Evolutionary conservation across 2,329 filamentous ascomycete species (phyloP).

Genomic region (Aspergillus fischeri): DNA sequence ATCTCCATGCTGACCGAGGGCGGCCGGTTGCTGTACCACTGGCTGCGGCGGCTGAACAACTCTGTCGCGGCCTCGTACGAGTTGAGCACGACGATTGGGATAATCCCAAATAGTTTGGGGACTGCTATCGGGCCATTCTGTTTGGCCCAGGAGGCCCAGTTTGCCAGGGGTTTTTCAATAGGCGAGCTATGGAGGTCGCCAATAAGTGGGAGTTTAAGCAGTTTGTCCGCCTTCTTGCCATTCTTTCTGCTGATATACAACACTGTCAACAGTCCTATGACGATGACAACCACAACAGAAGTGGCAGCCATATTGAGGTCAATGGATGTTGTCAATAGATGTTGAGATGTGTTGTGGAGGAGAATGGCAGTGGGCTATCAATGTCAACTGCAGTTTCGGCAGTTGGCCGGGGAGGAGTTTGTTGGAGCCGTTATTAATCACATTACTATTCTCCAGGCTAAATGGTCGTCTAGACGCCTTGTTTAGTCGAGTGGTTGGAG

Average conservation of each 20-base stretch:
- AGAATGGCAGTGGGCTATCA: no score
- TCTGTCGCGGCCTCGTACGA: conserved; percentile 35
- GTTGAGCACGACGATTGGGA: conserved; percentile 38
- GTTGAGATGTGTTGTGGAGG: no score
- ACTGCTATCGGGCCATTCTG: conserved; percentile 34
- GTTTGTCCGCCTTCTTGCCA: background rate
- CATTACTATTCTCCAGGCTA: no score
- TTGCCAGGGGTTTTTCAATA: conserved; percentile 22
- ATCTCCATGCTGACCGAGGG: conserved; percentile 37
- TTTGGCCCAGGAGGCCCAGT: conserved; percentile 32
- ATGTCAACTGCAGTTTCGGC: no score
- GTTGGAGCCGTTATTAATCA: no score
- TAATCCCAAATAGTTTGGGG: conserved; percentile 26
- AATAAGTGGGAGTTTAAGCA: conserved; percentile 26
- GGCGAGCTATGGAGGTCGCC: conserved; percentile 29
- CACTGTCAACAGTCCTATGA: conserved; percentile 4
- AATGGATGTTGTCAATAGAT: no score
- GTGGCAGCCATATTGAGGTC: background rate
- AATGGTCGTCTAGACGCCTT: no score
- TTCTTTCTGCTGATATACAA: conserved; percentile 3
- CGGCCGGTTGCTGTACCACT: conserved; percentile 39
- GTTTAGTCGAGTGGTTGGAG: no score
- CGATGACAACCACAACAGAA: background rate
- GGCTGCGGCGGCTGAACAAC: conserved; percentile 39
- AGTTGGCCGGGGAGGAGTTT: no score